Evolutionary conservation across 2,329 filamentous ascomycete genomes (phyloP).

Genomic region (Penicillium italicum): DNA sequence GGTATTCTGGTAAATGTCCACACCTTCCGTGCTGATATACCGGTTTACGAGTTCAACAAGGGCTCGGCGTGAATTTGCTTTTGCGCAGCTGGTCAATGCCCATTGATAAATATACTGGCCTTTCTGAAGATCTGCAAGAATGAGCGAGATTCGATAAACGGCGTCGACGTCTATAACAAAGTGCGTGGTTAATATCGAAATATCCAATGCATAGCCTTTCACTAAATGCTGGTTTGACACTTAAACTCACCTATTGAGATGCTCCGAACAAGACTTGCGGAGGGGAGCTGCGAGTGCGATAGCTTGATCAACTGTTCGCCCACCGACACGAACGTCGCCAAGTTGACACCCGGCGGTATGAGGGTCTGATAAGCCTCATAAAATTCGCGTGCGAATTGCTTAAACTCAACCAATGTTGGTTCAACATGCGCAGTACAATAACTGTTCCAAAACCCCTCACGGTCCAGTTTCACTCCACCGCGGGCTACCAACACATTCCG

Average conservation of each 20-base stretch:
- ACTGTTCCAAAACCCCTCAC: not conserved
- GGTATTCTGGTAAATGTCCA: constrained; percentile 2
- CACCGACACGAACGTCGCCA: constrained; percentile 18
- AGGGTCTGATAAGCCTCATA: constrained; percentile 3
- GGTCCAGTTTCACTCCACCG: not conserved
- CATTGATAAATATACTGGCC: constrained; percentile 17
- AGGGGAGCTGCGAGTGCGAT: constrained; percentile 7
- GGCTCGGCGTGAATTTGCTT: constrained; percentile 21
- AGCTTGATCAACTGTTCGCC: constrained; percentile 13
- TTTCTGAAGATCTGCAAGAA: not conserved
- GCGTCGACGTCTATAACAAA: constrained; percentile 22
- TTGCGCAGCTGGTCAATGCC: constrained; percentile 20
- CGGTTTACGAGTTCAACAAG: constrained; percentile 14
- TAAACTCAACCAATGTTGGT: not conserved
- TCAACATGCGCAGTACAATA: not conserved
- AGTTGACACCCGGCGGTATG: constrained; percentile 10
- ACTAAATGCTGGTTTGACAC: not conserved
- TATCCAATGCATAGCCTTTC: not conserved
- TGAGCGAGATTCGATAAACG: constrained; percentile 24
- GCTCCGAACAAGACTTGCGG: constrained; percentile 9
- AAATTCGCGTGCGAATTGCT: not conserved
- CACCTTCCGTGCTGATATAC: constrained; percentile 1
- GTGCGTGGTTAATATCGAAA: not conserved
- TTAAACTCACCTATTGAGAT: constrained; percentile 21
- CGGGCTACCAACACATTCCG: not conserved